Evolutionary conservation across 306 rosid species (phyloP), one percentile per base, ranked within the genome.

Genomic region (Cercis canadensis): DNA sequence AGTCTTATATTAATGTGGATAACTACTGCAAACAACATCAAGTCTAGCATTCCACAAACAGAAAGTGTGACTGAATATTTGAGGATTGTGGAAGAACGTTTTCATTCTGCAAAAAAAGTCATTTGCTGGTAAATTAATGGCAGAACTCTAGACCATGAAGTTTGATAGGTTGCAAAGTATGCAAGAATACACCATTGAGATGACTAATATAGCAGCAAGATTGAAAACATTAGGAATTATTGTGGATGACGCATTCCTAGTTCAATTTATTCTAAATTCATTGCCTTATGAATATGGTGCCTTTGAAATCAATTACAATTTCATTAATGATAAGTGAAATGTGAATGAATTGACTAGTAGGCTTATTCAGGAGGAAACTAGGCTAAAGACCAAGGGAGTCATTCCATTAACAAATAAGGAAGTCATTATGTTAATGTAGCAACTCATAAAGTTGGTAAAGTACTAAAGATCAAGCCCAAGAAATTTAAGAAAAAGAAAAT

Each of bases 1-100:
- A 29, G 19, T 36, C 5, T 60, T 14, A 52, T 78, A 53, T 66
- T 67, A 33, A 5, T 73, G 52, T 5, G 43, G 50, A 72, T 45
- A 32, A 55, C 12, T 17, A 5, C 29, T 9, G 15, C 16, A 3
- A 55, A 55, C 8, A n/a, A n/a, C n/a, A n/a, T n/a, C n/a, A n/a
- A n/a, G n/a, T n/a, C n/a, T n/a, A n/a, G n/a, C n/a, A n/a, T 55
- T 55, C 39, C 37, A 55, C 60, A 53, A 51, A 18, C 12, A 46
- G 4, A 51, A 51, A 51, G 56, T 51, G 56, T 31, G 6, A 51
- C 1, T 0, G 31, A 51, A 16, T 16, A 5, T 7, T 10, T 51
- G 1, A 51, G 17, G 31, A 16, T 51, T 6, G 29, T 51, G 60
- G 60, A 31, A 55, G 60, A 55, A 0, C 1, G 36, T n/a, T 11